A percentile compares a stretch with the other conserved stretches of the same genome.
These are phyloP conservation scores for Umbellularia californica DNA, from an alignment of 164 flowering plant species.

Conservation along the genomic window DNA sequence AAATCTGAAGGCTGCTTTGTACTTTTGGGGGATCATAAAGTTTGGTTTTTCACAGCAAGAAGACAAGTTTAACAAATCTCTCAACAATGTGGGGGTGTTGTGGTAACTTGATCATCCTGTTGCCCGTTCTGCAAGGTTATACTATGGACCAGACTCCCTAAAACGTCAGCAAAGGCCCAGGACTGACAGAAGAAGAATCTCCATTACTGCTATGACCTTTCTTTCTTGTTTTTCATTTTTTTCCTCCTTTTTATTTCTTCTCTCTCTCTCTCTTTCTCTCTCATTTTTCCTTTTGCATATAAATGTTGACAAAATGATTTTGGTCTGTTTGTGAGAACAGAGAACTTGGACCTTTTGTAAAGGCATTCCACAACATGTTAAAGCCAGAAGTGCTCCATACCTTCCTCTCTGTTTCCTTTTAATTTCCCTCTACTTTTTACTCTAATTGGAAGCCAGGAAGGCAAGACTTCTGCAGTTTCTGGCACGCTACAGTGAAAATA, in stretches of 20 bases:
- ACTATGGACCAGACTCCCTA: conserved; percentile 42
- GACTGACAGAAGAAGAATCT: conserved; percentile 65
- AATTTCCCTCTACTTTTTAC: conserved; percentile 5
- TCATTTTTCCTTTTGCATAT: not conserved
- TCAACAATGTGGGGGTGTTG: not conserved
- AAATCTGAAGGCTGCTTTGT: too few species aligned
- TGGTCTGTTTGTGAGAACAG: conserved; percentile 41
- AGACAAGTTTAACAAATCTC: not conserved
- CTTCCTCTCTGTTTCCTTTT: conserved; percentile 9
- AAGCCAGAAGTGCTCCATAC: conserved; percentile 56
- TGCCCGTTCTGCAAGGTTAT: conserved; percentile 30
- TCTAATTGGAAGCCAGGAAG: conserved; percentile 32
- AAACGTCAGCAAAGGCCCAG: conserved; percentile 49
- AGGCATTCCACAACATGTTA: conserved; percentile 37
- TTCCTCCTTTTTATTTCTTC: not conserved
- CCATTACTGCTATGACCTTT: conserved; percentile 48
- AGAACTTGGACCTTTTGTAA: conserved; percentile 56
- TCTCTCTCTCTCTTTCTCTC: conserved; percentile 1
- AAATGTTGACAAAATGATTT: conserved; percentile 31
- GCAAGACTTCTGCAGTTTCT: conserved; percentile 33
- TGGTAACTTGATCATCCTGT: conserved; percentile 7
- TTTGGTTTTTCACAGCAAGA: too few species aligned
- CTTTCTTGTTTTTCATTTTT: not conserved
- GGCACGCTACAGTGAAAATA: conserved; percentile 36
- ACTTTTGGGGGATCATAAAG: too few species aligned